Base-by-base conservation (phyloP, 139 green algal species). In the Gonium pectorale region DNA sequence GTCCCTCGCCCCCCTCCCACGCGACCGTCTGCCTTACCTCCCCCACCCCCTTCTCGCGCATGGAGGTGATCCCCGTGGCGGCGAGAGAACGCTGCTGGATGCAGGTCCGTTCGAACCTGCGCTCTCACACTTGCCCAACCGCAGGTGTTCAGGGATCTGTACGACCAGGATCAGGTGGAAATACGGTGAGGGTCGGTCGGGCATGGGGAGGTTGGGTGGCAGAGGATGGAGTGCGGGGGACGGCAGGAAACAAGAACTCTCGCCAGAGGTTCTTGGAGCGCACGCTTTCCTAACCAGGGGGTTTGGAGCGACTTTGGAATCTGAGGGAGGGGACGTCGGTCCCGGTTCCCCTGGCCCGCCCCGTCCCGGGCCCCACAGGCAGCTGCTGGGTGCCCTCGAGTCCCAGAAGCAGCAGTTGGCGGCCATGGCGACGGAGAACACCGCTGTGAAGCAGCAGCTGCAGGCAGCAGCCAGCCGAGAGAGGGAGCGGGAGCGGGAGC, bases 91-190 rank as follows among this genome's bases (percentile, higher is more conserved):
- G n/a, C n/a, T n/a, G n/a, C n/a, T n/a, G n/a, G n/a, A n/a, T n/a
- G n/a, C n/a, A n/a, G n/a, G n/a, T n/a, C n/a, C n/a, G n/a, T n/a
- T n/a, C n/a, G n/a, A n/a, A n/a, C n/a, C n/a, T n/a, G n/a, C n/a
- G n/a, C n/a, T n/a, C n/a, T n/a, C n/a, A n/a, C n/a, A n/a, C n/a
- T n/a, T n/a, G n/a, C n/a, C 67, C 38, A 9, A 15, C 22, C 56
- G 21, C 77, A 83, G 77, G 63, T 85, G 11, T 77, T 85, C 33
- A 77, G 77, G 46, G 46, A 85, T 26, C 64, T 85, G 26, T 62
- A 85, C 22, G 79, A 85, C 5, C 64, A 85, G 22, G 79, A 85
- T 46, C 63, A 85, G 51, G 3, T 15, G 5, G 79, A 85, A 27
- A 85, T 85, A 22, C 54, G 64, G 78, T 84, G 44, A 5, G 78